Conservation (phyloP, 78 protist species). For the Planoprotostelium fungivorum region DNA sequence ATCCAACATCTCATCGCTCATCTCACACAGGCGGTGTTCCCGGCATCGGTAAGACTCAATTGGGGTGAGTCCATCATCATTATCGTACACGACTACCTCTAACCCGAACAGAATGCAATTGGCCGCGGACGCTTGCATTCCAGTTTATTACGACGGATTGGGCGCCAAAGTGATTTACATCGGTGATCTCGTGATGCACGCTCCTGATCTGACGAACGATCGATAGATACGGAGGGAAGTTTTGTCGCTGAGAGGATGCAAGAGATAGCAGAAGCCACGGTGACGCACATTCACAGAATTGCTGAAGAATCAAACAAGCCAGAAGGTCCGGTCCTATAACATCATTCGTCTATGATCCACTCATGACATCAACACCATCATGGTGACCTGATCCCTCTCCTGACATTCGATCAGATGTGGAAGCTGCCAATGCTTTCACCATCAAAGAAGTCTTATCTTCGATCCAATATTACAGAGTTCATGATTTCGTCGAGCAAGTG, state of each 20-base stretch:
- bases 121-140: constrained; percentile 25
- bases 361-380: too few species aligned
- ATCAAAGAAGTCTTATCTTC: neutral
- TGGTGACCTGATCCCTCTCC: too few species aligned
- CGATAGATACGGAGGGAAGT: constrained; percentile 58
- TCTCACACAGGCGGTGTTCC: constrained; percentile 22
- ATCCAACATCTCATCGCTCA: neutral
- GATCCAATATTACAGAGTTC: constrained; percentile 24
- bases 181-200: too few species aligned
- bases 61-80: constrained; percentile 2
- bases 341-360: too few species aligned
- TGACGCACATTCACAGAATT: neutral
- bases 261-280: constrained; percentile 22
- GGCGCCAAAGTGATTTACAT: constrained; percentile 34
- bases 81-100: neutral
- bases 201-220: too few species aligned
- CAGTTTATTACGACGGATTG: constrained; percentile 8
- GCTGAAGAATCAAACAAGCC: neutral
- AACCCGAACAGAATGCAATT: constrained; percentile 31
- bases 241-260: constrained; percentile 20
- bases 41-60: constrained; percentile 58
- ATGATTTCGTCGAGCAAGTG: constrained; percentile 22
- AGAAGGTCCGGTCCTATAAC: too few species aligned
- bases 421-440: neutral
- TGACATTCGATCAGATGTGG: too few species aligned